Percentiles rank a stretch among this genome's conserved stretches.
Evolutionary conservation across 2,329 filamentous ascomycete genomes (phyloP).

Genomic region (Claviceps pusilla): DNA sequence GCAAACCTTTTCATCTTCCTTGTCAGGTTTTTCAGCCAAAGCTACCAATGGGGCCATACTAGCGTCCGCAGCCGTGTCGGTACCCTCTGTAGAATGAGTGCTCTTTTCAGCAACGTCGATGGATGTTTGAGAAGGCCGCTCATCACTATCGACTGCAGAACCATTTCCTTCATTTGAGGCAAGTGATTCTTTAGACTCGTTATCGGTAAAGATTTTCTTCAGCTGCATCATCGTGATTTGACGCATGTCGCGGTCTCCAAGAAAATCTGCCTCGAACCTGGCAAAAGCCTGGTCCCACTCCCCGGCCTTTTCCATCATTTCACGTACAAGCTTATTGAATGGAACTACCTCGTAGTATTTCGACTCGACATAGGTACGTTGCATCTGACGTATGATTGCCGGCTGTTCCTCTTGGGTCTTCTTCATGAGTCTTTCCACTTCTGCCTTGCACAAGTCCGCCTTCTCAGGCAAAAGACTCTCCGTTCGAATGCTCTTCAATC

Average conservation of each 20-base stretch:
- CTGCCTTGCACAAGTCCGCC: constrained; percentile 61
- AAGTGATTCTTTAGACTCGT: constrained; percentile 65
- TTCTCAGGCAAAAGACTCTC: constrained; percentile 85
- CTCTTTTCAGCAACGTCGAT: constrained; percentile 33
- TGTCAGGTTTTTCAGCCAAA: constrained; percentile 7
- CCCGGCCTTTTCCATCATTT: constrained; percentile 82
- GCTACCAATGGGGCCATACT: constrained; percentile 14
- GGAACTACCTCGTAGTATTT: constrained; percentile 96
- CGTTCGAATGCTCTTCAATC: constrained; percentile 77
- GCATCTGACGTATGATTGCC: constrained; percentile 58
- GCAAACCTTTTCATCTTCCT: constrained; percentile 18
- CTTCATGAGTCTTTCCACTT: constrained; percentile 64
- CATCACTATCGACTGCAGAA: constrained; percentile 37
- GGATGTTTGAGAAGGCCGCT: constrained; percentile 29
- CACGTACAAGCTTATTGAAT: constrained; percentile 72
- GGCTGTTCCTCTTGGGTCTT: constrained; percentile 74
- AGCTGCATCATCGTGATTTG: constrained; percentile 83
- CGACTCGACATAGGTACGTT: constrained; percentile 81
- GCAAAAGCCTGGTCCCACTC: constrained; percentile 86
- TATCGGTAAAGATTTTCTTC: constrained; percentile 87
- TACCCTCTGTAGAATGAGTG: constrained; percentile 27
- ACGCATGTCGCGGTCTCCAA: constrained; percentile 92
- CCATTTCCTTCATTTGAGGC: constrained; percentile 51
- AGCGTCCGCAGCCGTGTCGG: constrained; percentile 20
- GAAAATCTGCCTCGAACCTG: constrained; percentile 83